These are phyloP conservation scores for Candida adriatica DNA, from an alignment of 805 yeast species.

Conservation along the genomic window DNA sequence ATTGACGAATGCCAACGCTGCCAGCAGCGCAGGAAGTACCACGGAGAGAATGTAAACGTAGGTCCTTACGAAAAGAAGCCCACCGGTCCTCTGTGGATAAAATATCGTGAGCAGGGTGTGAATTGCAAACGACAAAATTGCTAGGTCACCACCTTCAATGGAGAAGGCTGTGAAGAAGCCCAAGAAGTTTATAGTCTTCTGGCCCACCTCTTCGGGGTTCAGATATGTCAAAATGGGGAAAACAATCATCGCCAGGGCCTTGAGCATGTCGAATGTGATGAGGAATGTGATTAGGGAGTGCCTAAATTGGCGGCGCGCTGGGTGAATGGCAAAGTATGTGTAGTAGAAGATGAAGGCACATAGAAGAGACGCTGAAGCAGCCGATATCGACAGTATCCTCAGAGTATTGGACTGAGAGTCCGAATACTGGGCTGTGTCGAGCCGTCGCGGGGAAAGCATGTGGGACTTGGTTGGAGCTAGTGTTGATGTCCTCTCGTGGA, in stretches of 20 bases:
- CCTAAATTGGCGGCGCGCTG: constrained; percentile 53
- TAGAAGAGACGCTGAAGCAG: constrained; percentile 42
- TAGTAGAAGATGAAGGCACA: constrained; percentile 58
- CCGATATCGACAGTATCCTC: constrained; percentile 35
- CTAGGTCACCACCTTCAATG: constrained; percentile 82
- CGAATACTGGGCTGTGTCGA: constrained; percentile 4
- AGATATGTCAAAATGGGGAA: constrained; percentile 57
- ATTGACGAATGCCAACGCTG: constrained; percentile 63
- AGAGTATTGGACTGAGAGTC: constrained; percentile 5
- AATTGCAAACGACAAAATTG: constrained; percentile 74
- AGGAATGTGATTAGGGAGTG: constrained; percentile 65
- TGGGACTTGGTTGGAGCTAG: not conserved
- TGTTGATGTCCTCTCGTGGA: too few species aligned
- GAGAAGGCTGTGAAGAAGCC: constrained; percentile 80
- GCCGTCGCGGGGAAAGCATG: constrained; percentile 8
- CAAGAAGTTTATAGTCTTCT: constrained; percentile 13
- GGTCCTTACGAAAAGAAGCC: constrained; percentile 53
- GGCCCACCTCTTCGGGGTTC: constrained; percentile 36
- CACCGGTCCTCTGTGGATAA: constrained; percentile 59
- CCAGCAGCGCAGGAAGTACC: constrained; percentile 57
- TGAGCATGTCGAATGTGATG: constrained; percentile 66
- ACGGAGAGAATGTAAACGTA: constrained; percentile 53
- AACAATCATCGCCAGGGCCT: constrained; percentile 60
- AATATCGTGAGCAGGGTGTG: constrained; percentile 75
- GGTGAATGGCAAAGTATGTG: constrained; percentile 55